Evolutionary conservation across 495 filamentous ascomycete species (phyloP).

Genomic region (Trichoderma parareesei): DNA sequence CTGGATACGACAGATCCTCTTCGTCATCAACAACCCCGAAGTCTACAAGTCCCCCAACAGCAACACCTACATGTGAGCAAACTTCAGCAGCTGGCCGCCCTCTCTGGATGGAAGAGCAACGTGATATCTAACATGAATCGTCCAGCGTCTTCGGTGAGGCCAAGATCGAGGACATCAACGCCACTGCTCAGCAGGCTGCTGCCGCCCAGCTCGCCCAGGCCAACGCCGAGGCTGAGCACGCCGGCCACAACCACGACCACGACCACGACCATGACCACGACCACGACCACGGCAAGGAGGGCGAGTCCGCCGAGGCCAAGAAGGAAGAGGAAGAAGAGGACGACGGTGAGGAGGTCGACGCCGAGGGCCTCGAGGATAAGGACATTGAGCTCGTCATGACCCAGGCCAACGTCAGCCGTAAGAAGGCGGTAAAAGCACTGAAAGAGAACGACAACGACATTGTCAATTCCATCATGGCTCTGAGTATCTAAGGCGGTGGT

Average conservation of each 20-base stretch:
- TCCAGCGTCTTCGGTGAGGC: conserved; percentile 97
- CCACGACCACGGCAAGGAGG: conserved; percentile 66
- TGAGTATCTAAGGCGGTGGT: conserved; percentile 67
- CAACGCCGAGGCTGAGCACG: conserved; percentile 42
- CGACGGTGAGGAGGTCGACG: conserved; percentile 92
- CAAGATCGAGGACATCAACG: conserved; percentile 98
- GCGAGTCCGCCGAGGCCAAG: conserved; percentile 60
- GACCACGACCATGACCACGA: conserved; percentile 55
- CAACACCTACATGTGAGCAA: conserved; percentile 96
- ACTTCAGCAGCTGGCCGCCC: no score
- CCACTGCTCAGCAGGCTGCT: conserved; percentile 87
- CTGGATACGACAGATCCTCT: conserved; percentile 64
- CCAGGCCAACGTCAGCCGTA: conserved; percentile 88
- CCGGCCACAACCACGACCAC: conserved; percentile 60
- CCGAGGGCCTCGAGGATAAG: conserved; percentile 89
- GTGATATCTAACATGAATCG: neutral
- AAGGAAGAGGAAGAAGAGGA: conserved; percentile 83
- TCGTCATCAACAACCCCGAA: conserved; percentile 98
- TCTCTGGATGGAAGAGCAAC: neutral
- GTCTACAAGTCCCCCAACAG: conserved; percentile 97
- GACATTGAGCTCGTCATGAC: conserved; percentile 99
- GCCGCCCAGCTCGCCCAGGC: conserved; percentile 82
- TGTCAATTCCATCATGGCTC: conserved; percentile 99
- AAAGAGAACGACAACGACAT: conserved; percentile 99
- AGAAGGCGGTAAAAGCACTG: conserved; percentile 97